Evolutionary conservation across 2,329 filamentous ascomycete genomes (phyloP).

Genomic region (Cercospora nicotianae): DNA sequence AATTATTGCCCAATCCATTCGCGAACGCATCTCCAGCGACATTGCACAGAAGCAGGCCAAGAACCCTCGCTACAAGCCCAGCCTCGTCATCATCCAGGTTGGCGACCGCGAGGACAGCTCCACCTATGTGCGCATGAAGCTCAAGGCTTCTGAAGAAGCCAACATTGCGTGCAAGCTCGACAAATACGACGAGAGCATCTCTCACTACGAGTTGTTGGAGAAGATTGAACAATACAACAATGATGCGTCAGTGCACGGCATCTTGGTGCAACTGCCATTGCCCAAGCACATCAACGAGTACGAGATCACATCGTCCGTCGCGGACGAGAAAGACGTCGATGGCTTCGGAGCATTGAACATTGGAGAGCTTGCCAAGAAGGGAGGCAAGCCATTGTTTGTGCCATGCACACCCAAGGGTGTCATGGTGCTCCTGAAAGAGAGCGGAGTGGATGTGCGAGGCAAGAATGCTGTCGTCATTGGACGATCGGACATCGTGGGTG

Average conservation of each 20-base stretch:
- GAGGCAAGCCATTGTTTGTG: constrained; percentile 82
- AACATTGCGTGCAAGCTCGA: constrained; percentile 86
- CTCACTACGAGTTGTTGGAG: constrained; percentile 82
- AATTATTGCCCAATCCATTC: constrained; percentile 88
- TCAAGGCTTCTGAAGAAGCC: constrained; percentile 94
- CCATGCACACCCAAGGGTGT: constrained; percentile 97
- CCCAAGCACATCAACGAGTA: constrained; percentile 90
- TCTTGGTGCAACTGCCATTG: constrained; percentile 89
- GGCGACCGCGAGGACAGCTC: constrained; percentile 85
- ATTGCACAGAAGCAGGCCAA: constrained; percentile 77
- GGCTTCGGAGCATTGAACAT: constrained; percentile 94
- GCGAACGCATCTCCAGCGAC: constrained; percentile 75
- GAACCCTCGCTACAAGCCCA: constrained; percentile 86
- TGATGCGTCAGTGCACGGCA: constrained; percentile 80
- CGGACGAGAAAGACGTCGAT: constrained; percentile 95
- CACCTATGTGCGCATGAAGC: constrained; percentile 99
- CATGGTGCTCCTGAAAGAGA: constrained; percentile 85
- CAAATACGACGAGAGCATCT: constrained; percentile 77
- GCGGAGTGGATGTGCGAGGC: constrained; percentile 77
- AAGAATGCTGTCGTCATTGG: constrained; percentile 95
- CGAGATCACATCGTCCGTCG: constrained; percentile 81
- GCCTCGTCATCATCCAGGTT: constrained; percentile 94
- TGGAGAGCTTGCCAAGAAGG: constrained; percentile 93
- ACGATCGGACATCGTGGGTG: constrained; percentile 94
- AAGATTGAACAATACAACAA: constrained; percentile 81